Evolutionary conservation across 306 rosid genomes (phyloP).

Genomic region (Heteromeles arbutifolia): DNA sequence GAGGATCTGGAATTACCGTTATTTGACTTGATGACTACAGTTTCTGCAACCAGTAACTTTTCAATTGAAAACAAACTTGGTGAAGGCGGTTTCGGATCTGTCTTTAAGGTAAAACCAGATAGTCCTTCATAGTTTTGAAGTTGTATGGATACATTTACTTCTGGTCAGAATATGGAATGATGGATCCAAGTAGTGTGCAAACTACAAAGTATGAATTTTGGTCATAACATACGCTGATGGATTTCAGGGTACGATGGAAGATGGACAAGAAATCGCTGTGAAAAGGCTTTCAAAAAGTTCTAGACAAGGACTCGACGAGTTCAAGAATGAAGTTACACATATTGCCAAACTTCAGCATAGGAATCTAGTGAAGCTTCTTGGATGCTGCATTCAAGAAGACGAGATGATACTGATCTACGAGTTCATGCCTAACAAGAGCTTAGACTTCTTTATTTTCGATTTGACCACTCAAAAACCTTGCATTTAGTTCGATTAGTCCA

Average conservation of each 20-base stretch:
- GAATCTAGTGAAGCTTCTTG: conserved; percentile 34
- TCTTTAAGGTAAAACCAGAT: no score
- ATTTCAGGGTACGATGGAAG: not conserved
- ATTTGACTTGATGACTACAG: conserved; percentile 1
- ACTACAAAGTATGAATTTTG: not conserved
- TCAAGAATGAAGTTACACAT: conserved; percentile 4
- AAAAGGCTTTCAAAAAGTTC: not conserved
- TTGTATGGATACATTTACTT: not conserved
- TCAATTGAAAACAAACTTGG: not conserved
- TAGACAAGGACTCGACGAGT: conserved; percentile 10
- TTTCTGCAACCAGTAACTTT: conserved; percentile 7
- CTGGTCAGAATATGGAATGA: no score
- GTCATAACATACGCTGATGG: not conserved
- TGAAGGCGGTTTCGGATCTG: not conserved
- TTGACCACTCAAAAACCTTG: not conserved
- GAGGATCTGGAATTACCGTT: conserved; percentile 12
- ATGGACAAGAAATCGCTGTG: not conserved
- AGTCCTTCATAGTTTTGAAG: not conserved
- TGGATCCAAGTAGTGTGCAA: no score
- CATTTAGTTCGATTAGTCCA: no score
- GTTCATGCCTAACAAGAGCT: conserved; percentile 36
- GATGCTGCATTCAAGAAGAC: conserved; percentile 26
- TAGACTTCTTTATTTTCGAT: conserved; percentile 42
- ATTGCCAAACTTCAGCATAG: conserved; percentile 30
- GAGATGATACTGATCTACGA: conserved; percentile 35